A percentile compares a stretch with the other conserved stretches of the same genome.
Evolutionary conservation across 2,329 filamentous ascomycete species (phyloP).

Genomic region (Aspergillus transmontanensis): DNA sequence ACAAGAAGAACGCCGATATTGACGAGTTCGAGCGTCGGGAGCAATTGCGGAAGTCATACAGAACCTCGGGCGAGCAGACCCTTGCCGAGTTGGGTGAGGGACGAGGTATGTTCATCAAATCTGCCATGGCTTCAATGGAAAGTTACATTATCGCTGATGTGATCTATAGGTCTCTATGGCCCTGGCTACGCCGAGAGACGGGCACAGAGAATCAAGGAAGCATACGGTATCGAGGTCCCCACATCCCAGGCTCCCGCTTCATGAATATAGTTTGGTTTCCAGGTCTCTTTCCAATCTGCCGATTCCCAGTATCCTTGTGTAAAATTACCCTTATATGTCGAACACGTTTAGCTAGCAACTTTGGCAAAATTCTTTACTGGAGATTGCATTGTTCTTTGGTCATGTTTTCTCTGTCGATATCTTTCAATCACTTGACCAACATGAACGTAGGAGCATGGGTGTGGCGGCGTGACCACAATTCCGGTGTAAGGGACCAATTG

Average conservation of each 20-base stretch:
- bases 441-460: not conserved
- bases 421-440: not conserved
- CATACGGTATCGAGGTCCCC: slow-evolving; percentile 83
- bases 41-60: slow-evolving; percentile 70
- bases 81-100: slow-evolving; percentile 82
- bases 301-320: slow-evolving; percentile 29
- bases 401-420: slow-evolving; percentile 7
- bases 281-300: slow-evolving; percentile 22
- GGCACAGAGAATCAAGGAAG: slow-evolving; percentile 77
- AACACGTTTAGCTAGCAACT: slow-evolving; percentile 25
- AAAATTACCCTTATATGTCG: slow-evolving; percentile 30
- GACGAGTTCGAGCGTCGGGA: slow-evolving; percentile 79
- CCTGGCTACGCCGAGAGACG: slow-evolving; percentile 85
- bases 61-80: slow-evolving; percentile 76
- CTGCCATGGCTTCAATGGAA: not conserved
- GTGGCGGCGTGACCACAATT: not conserved
- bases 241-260: slow-evolving; percentile 54
- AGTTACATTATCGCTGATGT: slow-evolving; percentile 17
- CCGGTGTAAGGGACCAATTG: not conserved
- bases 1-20: slow-evolving; percentile 57
- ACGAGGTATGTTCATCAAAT: slow-evolving; percentile 64
- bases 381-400: slow-evolving; percentile 15
- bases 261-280: slow-evolving; percentile 32
- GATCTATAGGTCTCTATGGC: slow-evolving; percentile 68
- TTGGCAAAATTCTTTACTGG: slow-evolving; percentile 21